These are phyloP conservation scores for Westerdykella aurantiaca DNA, from an alignment of 2,329 filamentous ascomycete species.

Conservation along the genomic window DNA sequence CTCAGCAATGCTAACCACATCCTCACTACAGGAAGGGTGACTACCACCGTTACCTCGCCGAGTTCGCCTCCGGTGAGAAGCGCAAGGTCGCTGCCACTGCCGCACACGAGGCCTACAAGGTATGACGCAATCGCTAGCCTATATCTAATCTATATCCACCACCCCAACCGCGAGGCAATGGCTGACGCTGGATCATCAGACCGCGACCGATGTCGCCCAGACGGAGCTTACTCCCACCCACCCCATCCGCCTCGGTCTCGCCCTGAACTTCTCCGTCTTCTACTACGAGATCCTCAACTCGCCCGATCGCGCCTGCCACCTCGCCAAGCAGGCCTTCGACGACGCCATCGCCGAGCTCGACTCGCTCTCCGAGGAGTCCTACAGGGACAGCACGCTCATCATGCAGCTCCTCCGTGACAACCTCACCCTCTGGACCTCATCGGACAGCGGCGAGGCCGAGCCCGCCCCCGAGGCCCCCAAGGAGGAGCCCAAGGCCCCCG, in stretches of 20 bases:
- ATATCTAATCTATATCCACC: slow-evolving; percentile 1
- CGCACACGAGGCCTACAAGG: slow-evolving; percentile 96
- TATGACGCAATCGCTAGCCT: slow-evolving; percentile 46
- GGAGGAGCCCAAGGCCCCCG: slow-evolving; percentile 49
- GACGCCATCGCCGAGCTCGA: slow-evolving; percentile 98
- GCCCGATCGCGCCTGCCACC: slow-evolving; percentile 92
- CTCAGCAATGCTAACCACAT: slow-evolving; percentile 6
- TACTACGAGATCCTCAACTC: slow-evolving; percentile 99
- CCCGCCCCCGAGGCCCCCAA: slow-evolving; percentile 53
- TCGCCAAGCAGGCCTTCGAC: slow-evolving; percentile 98
- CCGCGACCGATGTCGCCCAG: slow-evolving; percentile 95
- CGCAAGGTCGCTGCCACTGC: slow-evolving; percentile 81
- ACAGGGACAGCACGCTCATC: slow-evolving; percentile 98
- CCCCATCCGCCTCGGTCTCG: slow-evolving; percentile 94
- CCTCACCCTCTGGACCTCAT: slow-evolving; percentile 96
- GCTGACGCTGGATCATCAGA: slow-evolving; percentile 49
- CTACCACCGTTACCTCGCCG: slow-evolving; percentile 91
- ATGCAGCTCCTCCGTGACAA: slow-evolving; percentile 99
- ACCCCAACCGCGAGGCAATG: slow-evolving; percentile 7
- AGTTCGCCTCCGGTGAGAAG: slow-evolving; percentile 90
- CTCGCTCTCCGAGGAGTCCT: slow-evolving; percentile 94
- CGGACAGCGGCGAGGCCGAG: slow-evolving; percentile 77
- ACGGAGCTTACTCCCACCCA: slow-evolving; percentile 95
- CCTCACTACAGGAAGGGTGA: slow-evolving; percentile 74
- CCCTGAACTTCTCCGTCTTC: slow-evolving; percentile 98